phyloP scores from a whole-genome alignment of 169 alveolate species.

The Perkinsus olseni region DNA sequence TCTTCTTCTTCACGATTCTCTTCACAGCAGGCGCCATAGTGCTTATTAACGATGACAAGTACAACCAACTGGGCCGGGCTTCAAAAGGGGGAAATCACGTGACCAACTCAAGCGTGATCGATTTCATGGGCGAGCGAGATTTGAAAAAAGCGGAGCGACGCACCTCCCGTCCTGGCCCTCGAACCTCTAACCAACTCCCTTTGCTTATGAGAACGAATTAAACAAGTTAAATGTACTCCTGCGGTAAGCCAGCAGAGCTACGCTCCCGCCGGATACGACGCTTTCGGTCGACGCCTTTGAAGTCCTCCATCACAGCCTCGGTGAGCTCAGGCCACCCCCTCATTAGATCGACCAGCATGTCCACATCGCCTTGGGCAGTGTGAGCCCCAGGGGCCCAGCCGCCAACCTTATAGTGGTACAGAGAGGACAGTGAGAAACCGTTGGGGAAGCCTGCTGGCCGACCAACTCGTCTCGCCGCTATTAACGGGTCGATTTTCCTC shows the following conservation, averaged over 20 bases:
- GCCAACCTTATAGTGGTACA: not conserved
- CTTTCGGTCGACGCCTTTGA: not conserved
- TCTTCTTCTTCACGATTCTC: constrained; percentile 83
- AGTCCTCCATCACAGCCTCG: not conserved
- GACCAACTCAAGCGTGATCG: not conserved
- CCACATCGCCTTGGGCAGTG: not conserved
- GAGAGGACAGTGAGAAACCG: not conserved
- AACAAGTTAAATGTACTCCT: too few species aligned
- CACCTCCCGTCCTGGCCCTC: too few species aligned
- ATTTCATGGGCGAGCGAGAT: not conserved
- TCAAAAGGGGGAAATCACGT: not conserved
- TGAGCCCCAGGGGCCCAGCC: not conserved
- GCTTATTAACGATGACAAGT: not conserved
- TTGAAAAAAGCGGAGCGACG: not conserved
- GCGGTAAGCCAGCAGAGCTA: too few species aligned
- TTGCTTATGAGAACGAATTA: too few species aligned
- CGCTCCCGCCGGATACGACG: not conserved
- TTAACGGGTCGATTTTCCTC: not conserved
- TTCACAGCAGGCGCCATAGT: constrained; percentile 42
- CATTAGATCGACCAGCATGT: not conserved
- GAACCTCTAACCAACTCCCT: too few species aligned
- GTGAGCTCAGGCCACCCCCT: not conserved
- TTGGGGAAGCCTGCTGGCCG: not conserved
- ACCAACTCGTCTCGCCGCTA: not conserved
- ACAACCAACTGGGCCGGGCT: constrained; percentile 6